Evolutionary conservation across 208 protist species (phyloP).

Genomic region (Trypanosoma rangeli): DNA sequence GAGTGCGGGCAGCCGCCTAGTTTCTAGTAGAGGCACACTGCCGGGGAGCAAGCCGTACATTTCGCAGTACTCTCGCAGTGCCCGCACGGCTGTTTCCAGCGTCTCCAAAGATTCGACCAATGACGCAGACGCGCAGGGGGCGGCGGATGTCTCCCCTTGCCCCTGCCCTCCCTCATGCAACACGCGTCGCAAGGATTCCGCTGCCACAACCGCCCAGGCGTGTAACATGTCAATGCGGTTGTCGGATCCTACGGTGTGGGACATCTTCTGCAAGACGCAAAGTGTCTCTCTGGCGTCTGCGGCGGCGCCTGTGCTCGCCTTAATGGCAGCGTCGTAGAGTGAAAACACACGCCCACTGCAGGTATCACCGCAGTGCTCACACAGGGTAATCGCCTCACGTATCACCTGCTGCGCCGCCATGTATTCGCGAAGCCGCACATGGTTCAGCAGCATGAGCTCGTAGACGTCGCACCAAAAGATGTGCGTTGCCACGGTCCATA

Average conservation of each 20-base stretch:
- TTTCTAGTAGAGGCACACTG: not conserved
- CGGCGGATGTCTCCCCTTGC: not conserved
- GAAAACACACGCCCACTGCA: conserved; percentile 48
- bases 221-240: conserved; percentile 31
- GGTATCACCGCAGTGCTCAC: conserved; percentile 47
- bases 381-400: conserved; percentile 42
- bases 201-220: conserved; percentile 34
- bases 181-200: conserved; percentile 26
- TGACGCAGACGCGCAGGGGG: not conserved
- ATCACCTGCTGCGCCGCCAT: conserved; percentile 28
- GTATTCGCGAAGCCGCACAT: conserved; percentile 46
- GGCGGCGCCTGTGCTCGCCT: conserved; percentile 22
- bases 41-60: conserved; percentile 13
- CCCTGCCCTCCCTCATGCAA: not conserved
- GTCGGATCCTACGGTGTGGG: conserved; percentile 18
- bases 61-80: conserved; percentile 23
- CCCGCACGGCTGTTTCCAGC: conserved; percentile 12
- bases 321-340: conserved; percentile 40
- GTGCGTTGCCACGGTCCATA: conserved; percentile 43
- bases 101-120: not conserved
- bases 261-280: conserved; percentile 20
- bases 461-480: conserved; percentile 53
- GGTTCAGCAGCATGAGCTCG: conserved; percentile 32
- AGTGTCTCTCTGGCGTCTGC: conserved; percentile 26
- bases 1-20: not conserved